phyloP scores from a whole-genome alignment of 805 yeast genomes.

The Sugiyamaella americana region DNA sequence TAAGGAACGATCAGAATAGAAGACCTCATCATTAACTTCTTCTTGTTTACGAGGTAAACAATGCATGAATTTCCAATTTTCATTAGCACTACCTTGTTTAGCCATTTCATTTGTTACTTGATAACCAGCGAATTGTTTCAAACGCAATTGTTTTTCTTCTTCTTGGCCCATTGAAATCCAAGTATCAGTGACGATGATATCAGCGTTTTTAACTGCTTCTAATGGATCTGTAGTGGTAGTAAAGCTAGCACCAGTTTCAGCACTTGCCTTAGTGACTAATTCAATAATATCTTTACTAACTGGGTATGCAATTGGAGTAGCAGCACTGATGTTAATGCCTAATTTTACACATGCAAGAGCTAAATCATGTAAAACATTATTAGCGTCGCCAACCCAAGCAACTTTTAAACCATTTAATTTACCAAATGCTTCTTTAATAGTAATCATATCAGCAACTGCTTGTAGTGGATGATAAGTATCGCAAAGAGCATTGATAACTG shows the following conservation, averaged over 20 bases:
- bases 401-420: slow-evolving; percentile 51
- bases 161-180: slow-evolving; percentile 99
- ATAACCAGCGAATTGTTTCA: slow-evolving; percentile 79
- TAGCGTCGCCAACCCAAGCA: slow-evolving; percentile 96
- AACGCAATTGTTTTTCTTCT: slow-evolving; percentile 59
- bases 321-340: slow-evolving; percentile 76
- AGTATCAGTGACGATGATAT: slow-evolving; percentile 89
- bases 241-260: slow-evolving; percentile 39
- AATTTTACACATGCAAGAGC: slow-evolving; percentile 78
- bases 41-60: slow-evolving; percentile 94
- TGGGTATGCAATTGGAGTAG: slow-evolving; percentile 74
- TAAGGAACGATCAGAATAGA: slow-evolving; percentile 73
- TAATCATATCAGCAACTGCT: slow-evolving; percentile 84
- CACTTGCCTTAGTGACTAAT: slow-evolving; percentile 50
- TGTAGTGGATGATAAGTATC: slow-evolving; percentile 93
- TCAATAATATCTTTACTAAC: slow-evolving; percentile 50
- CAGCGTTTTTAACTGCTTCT: slow-evolving; percentile 66
- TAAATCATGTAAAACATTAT: slow-evolving; percentile 91
- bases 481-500: slow-evolving; percentile 89
- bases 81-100: slow-evolving; percentile 47
- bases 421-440: slow-evolving; percentile 74
- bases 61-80: slow-evolving; percentile 89
- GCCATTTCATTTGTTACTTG: slow-evolving; percentile 71
- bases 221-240: slow-evolving; percentile 65
- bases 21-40: slow-evolving; percentile 91